Evolutionary conservation across 495 filamentous ascomycete species (phyloP).

Genomic region (Penicillium alfredii): DNA sequence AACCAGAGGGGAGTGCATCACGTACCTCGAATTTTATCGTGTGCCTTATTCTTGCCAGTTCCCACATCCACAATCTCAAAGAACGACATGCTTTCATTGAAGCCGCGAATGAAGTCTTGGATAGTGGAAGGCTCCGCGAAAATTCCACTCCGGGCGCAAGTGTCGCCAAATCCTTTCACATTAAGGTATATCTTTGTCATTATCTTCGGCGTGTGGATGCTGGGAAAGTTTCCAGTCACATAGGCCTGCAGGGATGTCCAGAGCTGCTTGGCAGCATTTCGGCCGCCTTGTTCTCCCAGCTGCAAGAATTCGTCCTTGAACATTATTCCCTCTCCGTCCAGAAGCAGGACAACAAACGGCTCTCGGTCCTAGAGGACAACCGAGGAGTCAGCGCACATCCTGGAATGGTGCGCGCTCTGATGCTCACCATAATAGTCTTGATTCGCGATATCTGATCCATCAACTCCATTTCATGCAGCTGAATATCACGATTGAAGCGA

Average conservation of each 20-base stretch:
- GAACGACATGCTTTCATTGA: slow-evolving; percentile 62
- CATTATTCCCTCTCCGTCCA: slow-evolving; percentile 74
- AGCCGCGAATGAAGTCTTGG: slow-evolving; percentile 67
- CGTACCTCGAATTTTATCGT: slow-evolving; percentile 72
- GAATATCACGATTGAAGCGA: slow-evolving; percentile 51
- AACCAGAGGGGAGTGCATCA: slow-evolving; percentile 4
- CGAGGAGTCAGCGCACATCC: slow-evolving; percentile 20
- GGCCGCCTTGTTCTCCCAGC: slow-evolving; percentile 64
- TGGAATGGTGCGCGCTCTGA: neutral
- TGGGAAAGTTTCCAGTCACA: slow-evolving; percentile 39
- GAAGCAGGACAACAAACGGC: slow-evolving; percentile 66
- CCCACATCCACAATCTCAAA: slow-evolving; percentile 78
- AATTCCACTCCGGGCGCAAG: slow-evolving; percentile 52
- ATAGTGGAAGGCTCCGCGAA: slow-evolving; percentile 46
- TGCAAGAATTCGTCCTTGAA: slow-evolving; percentile 63
- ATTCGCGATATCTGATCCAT: slow-evolving; percentile 46
- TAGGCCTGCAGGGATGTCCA: slow-evolving; percentile 46
- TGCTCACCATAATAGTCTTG: slow-evolving; percentile 46
- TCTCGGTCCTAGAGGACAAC: slow-evolving; percentile 54
- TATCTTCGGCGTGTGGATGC: slow-evolving; percentile 53
- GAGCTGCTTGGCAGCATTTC: slow-evolving; percentile 59
- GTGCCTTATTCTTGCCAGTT: slow-evolving; percentile 58
- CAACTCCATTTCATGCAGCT: slow-evolving; percentile 47
- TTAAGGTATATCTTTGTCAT: slow-evolving; percentile 66
- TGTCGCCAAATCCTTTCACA: slow-evolving; percentile 55